Percentiles rank a stretch among this genome's conserved stretches.
phyloP scores from a whole-genome alignment of 148 eudicot species.

The Rhododendron simsii region DNA sequence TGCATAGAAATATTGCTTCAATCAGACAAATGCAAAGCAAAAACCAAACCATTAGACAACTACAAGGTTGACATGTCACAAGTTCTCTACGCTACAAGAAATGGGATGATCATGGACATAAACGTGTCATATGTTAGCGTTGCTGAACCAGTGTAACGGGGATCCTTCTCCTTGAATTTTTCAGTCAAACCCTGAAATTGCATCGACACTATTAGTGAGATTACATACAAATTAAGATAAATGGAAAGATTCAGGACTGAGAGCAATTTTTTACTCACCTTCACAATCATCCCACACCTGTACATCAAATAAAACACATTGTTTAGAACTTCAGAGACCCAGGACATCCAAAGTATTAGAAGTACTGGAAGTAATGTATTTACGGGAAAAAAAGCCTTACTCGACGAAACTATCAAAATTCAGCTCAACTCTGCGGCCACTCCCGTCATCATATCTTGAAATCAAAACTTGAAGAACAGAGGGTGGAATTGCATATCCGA shows the following conservation, averaged over 20 bases:
- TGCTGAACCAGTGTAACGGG: conserved; percentile 61
- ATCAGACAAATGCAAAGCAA: neutral
- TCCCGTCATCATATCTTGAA: conserved; percentile 51
- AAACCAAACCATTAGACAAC: neutral
- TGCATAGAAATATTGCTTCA: neutral
- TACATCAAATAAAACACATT: neutral
- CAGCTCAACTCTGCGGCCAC: conserved; percentile 46
- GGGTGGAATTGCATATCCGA: conserved; percentile 68
- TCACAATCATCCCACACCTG: conserved; percentile 3
- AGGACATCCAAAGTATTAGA: neutral
- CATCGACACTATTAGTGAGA: neutral
- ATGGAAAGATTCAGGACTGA: neutral
- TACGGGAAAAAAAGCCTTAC: conserved; percentile 13
- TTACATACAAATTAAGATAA: neutral
- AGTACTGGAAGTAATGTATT: neutral
- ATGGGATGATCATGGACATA: conserved; percentile 76
- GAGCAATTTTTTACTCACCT: neutral
- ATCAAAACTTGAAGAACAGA: conserved; percentile 65
- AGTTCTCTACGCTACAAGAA: conserved; percentile 28
- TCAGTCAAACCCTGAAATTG: conserved; percentile 72
- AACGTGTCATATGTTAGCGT: conserved; percentile 57
- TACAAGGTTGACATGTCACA: conserved; percentile 19
- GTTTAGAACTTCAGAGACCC: neutral
- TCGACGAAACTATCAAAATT: conserved; percentile 67
- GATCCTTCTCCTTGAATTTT: conserved; percentile 79